A percentile compares a stretch with the other conserved stretches of the same genome.
These are phyloP conservation scores for Cladosporium sp. DNA, from an alignment of 2,329 filamentous ascomycete species.

Conservation along the genomic window DNA sequence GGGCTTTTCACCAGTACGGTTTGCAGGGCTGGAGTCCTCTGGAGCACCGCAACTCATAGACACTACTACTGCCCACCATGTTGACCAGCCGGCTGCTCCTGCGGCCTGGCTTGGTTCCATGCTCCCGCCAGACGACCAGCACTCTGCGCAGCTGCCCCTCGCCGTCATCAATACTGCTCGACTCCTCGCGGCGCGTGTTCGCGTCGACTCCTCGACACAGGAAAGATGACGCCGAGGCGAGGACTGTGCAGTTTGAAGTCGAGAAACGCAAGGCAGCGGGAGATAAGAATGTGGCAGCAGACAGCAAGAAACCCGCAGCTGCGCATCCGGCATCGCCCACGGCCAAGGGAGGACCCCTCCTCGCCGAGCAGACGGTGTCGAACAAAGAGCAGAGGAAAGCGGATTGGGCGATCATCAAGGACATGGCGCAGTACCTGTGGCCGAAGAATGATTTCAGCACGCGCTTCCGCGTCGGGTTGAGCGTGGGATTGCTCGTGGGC, in stretches of 20 bases:
- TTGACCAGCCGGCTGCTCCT: constrained; percentile 14
- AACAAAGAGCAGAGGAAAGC: constrained; percentile 89
- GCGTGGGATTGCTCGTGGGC: constrained; percentile 77
- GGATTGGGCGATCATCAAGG: constrained; percentile 97
- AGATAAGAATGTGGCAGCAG: constrained; percentile 28
- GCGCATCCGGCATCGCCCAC: constrained; percentile 28
- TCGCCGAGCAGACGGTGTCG: constrained; percentile 60
- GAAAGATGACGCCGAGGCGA: constrained; percentile 36
- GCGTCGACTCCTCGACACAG: constrained; percentile 40
- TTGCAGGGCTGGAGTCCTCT: not conserved
- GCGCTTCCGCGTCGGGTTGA: constrained; percentile 77
- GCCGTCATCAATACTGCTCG: constrained; percentile 2
- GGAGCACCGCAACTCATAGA: not conserved
- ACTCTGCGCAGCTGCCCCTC: not conserved
- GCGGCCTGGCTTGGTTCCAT: constrained; percentile 14
- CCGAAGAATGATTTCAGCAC: constrained; percentile 81
- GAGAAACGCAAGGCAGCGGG: constrained; percentile 28
- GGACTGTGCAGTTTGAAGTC: constrained; percentile 22
- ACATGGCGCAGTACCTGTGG: constrained; percentile 96
- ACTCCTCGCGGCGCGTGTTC: constrained; percentile 35
- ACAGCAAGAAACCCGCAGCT: constrained; percentile 18
- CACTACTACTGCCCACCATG: not conserved
- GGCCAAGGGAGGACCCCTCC: constrained; percentile 52
- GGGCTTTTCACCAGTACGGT: not conserved
- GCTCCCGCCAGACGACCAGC: not conserved